Conservation (phyloP, 1,139 yeast genomes). For the Geotrichum fermentans region DNA sequence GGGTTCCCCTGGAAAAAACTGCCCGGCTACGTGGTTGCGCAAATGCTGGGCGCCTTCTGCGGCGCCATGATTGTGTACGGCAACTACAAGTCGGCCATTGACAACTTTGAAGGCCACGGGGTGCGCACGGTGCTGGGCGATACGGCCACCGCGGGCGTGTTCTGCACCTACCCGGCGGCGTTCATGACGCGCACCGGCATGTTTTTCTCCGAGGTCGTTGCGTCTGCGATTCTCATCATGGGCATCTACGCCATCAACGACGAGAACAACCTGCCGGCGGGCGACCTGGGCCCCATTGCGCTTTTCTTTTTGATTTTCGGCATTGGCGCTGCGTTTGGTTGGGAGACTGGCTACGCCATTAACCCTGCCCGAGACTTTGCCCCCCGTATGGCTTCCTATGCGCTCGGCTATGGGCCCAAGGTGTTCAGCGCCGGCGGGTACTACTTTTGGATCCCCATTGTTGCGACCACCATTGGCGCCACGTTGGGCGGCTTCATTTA, state of each 20-base stretch:
- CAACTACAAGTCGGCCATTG: constrained; percentile 32
- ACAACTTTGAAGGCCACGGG: constrained; percentile 31
- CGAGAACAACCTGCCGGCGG: constrained; percentile 45
- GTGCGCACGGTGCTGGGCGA: constrained; percentile 30
- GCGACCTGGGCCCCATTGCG: constrained; percentile 44
- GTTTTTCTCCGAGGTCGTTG: constrained; percentile 44
- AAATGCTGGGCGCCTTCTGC: constrained; percentile 31
- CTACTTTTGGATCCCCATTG: constrained; percentile 50
- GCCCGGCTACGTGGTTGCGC: constrained; percentile 31
- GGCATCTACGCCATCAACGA: constrained; percentile 48
- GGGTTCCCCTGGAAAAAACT: constrained; percentile 34
- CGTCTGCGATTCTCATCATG: constrained; percentile 43
- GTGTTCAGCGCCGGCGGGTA: constrained; percentile 42
- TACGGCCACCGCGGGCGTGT: constrained; percentile 41
- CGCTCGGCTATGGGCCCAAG: constrained; percentile 44
- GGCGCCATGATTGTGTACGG: constrained; percentile 35
- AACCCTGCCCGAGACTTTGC: constrained; percentile 52
- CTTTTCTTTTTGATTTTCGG: constrained; percentile 43
- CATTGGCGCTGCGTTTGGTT: constrained; percentile 45
- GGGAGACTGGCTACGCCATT: constrained; percentile 50
- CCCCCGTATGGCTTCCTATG: constrained; percentile 46
- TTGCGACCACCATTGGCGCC: constrained; percentile 45
- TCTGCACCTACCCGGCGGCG: constrained; percentile 44
- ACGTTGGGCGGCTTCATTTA: constrained; percentile 45
- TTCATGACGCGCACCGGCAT: constrained; percentile 44